A percentile compares a stretch with the other conserved stretches of the same genome.
These are phyloP conservation scores for Zymoseptoria brevis DNA, from an alignment of 2,329 filamentous ascomycete species.

Conservation along the genomic window DNA sequence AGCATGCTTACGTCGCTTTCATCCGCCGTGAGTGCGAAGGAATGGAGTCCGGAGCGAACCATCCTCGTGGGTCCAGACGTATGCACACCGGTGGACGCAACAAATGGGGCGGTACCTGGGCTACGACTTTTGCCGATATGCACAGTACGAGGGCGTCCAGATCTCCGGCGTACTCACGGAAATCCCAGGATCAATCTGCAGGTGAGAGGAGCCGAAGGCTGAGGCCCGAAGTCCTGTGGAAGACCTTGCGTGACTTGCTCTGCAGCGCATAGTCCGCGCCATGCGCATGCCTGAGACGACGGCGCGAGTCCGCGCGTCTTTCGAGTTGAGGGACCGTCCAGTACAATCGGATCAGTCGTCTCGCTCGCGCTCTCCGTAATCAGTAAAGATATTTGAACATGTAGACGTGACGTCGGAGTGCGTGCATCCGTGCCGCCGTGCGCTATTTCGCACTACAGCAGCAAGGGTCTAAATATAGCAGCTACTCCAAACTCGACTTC, in stretches of 20 bases:
- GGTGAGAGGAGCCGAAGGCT: background rate
- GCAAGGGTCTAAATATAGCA: background rate
- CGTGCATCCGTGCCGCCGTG: background rate
- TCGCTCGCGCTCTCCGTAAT: background rate
- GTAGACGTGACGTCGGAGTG: background rate
- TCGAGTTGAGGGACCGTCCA: background rate
- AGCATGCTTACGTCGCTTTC: background rate
- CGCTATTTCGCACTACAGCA: background rate
- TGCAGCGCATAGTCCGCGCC: background rate
- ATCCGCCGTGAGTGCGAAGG: background rate
- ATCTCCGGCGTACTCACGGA: background rate
- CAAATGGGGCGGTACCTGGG: background rate
- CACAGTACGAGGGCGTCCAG: background rate
- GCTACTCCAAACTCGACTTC: background rate
- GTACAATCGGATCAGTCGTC: background rate
- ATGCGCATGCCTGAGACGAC: background rate
- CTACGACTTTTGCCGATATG: background rate
- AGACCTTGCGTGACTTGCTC: background rate
- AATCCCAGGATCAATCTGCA: background rate
- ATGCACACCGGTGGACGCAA: background rate
- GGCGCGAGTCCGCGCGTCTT: background rate
- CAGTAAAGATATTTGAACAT: background rate
- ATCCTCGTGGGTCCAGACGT: background rate
- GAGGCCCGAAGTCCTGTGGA: background rate
- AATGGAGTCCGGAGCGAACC: background rate